These are phyloP conservation scores for Cladosporium austrohemisphaericum DNA, from an alignment of 2,329 filamentous ascomycete species.

Conservation along the genomic window DNA sequence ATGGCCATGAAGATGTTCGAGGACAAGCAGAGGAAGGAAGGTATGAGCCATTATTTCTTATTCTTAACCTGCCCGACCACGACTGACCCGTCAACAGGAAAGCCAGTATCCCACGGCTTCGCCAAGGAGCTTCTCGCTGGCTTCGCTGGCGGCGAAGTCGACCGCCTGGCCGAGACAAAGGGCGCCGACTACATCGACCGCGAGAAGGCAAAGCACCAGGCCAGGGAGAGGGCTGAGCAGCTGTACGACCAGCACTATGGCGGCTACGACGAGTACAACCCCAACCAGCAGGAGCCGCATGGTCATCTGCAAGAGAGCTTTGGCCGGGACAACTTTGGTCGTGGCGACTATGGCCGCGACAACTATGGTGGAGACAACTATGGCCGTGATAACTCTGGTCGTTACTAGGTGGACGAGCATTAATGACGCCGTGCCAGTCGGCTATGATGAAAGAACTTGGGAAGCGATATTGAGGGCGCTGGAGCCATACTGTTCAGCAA, in stretches of 20 bases:
- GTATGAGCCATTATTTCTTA: conserved; percentile 38
- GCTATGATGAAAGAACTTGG: too few species aligned
- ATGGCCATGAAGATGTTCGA: conserved; percentile 77
- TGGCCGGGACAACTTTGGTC: conserved; percentile 2
- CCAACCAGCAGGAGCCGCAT: conserved; percentile 39
- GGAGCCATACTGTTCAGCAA: too few species aligned
- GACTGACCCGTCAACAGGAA: conserved; percentile 59
- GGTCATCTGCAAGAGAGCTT: conserved; percentile 28
- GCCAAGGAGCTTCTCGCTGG: conserved; percentile 75
- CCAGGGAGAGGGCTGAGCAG: conserved; percentile 40
- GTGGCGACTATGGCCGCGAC: conserved; percentile 2
- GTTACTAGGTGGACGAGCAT: neutral
- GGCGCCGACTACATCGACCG: conserved; percentile 48
- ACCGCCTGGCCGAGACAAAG: conserved; percentile 64
- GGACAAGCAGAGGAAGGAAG: conserved; percentile 66
- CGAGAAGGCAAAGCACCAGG: conserved; percentile 46
- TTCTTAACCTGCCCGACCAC: neutral
- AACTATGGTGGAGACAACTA: neutral
- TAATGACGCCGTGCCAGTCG: too few species aligned
- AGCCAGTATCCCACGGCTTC: conserved; percentile 66
- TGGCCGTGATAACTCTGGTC: too few species aligned
- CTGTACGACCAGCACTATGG: conserved; percentile 51
- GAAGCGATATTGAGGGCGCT: too few species aligned
- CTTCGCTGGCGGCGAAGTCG: conserved; percentile 69
- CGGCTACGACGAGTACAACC: conserved; percentile 43